Base-by-base conservation (phyloP, 257 asterid species). In the Anisodus tanguticus region DNA sequence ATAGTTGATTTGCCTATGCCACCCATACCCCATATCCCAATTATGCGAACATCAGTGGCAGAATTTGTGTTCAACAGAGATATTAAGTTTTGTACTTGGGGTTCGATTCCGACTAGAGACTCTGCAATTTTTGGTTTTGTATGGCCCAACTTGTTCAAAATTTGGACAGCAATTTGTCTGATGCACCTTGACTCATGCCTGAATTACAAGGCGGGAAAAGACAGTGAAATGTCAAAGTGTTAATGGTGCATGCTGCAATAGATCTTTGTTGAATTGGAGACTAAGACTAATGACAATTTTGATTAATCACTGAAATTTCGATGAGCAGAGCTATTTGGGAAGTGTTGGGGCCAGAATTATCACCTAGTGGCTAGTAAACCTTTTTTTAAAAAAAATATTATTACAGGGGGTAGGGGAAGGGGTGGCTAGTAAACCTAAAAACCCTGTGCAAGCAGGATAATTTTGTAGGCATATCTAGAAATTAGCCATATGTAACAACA, bases 1-100 rank as follows among this genome's bases (percentile, higher is more conserved):
- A 85, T 80, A 26, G 87, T 57, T 57, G 85, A 80, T 72, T 85
- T 85, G 17, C 87, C 87, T 2, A 85, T 80, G 54, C 87, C 87
- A 6, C 85, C 87, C 81, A 81, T 82, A 4, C 87, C 87, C 69
- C 81, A 68, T 39, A 85, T 70, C 19, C 82, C 84, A 3, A 80
- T 59, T 57, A 81, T 81, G 67, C 76, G 81, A 69, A 81, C 87
- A 54, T 79, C 83, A 6, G 22, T n/a, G 11, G 63, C 67, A 12
- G 76, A 22, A 66, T 53, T 63, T 2, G 22, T 57, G 35, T 71
- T 49, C 37, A 85, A 43, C 85, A 60, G 58, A 22, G 57, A 71
- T 47, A 55, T n/a, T 9, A 85, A 9, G 1, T 70, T 31, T 55
- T 81, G 12, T 4, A 85, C 85, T 15, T 72, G 87, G 55, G 87